Evolutionary conservation across 2,329 filamentous ascomycete species (phyloP).

Genomic region (Aspergillus sergii): DNA sequence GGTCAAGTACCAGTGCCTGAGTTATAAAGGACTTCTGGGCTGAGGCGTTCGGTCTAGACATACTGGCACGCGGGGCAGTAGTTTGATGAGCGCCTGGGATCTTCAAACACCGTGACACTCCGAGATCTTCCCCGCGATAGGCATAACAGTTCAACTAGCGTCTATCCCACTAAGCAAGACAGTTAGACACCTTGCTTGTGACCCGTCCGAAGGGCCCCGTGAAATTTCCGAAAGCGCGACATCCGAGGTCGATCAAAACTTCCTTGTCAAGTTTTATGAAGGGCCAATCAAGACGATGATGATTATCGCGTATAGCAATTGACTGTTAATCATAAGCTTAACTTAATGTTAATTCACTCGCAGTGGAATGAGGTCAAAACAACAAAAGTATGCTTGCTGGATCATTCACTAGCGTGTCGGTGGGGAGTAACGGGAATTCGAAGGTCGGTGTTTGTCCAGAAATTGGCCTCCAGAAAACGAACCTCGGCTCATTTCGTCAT

Average conservation of each 20-base stretch:
- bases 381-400: not conserved
- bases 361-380: not conserved
- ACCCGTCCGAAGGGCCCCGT: conserved; percentile 18
- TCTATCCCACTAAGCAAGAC: conserved; percentile 12
- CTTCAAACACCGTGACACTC: conserved; percentile 9
- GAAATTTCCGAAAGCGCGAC: conserved; percentile 11
- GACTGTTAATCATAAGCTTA: not conserved
- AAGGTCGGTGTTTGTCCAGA: not conserved
- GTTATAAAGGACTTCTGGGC: conserved; percentile 31
- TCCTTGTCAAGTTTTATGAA: conserved; percentile 6
- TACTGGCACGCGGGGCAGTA: conserved; percentile 19
- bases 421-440: conserved; percentile 21
- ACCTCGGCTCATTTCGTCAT: conserved; percentile 39
- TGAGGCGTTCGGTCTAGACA: conserved; percentile 32
- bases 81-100: conserved; percentile 14
- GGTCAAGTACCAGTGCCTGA: conserved; percentile 34
- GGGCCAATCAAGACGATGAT: not conserved
- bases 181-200: conserved; percentile 6
- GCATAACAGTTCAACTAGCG: conserved; percentile 1
- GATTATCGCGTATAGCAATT: not conserved
- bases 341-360: not conserved
- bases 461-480: conserved; percentile 16
- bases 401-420: conserved; percentile 13
- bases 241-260: conserved; percentile 21
- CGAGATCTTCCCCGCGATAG: conserved; percentile 12